These are phyloP conservation scores for Trichoderma citrinoviride DNA, from an alignment of 2,329 filamentous ascomycete genomes.

Conservation along the genomic window DNA sequence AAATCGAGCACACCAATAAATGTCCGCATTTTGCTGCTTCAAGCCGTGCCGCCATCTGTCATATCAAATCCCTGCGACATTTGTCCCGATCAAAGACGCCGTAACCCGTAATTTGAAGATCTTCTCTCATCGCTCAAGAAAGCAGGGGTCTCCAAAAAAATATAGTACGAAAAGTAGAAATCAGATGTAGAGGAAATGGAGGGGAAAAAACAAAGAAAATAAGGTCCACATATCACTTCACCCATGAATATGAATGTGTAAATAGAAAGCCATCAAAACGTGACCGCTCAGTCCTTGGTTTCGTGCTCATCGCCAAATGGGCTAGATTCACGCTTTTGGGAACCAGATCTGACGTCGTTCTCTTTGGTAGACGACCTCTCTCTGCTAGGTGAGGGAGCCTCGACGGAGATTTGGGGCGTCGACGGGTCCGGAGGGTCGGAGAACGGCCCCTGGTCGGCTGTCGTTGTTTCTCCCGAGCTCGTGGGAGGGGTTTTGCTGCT, in stretches of 20 bases:
- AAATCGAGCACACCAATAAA: constrained; percentile 25
- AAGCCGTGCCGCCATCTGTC: constrained; percentile 31
- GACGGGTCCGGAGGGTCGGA: constrained; percentile 49
- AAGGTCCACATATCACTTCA: not conserved
- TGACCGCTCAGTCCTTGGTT: constrained; percentile 44
- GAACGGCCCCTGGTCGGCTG: constrained; percentile 57
- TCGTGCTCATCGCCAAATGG: constrained; percentile 60
- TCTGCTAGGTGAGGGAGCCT: not conserved
- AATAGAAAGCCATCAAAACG: constrained; percentile 4
- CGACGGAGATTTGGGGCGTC: constrained; percentile 24
- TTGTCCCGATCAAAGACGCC: constrained; percentile 30
- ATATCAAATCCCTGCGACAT: constrained; percentile 31
- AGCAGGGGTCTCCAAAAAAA: constrained; percentile 30
- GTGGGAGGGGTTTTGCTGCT: not conserved
- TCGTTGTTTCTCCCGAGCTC: constrained; percentile 48
- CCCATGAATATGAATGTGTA: constrained; percentile 25
- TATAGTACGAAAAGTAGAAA: constrained; percentile 25
- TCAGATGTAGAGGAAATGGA: constrained; percentile 4
- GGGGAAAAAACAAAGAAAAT: not conserved
- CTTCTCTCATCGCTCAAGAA: constrained; percentile 24
- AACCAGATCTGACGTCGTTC: constrained; percentile 25
- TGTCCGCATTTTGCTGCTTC: constrained; percentile 25
- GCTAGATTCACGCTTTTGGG: constrained; percentile 39
- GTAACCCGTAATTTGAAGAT: constrained; percentile 28
- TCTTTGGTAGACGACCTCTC: constrained; percentile 21